phyloP scores from a whole-genome alignment of 176 grass and related monocot species.

The Aegilops speltoides region DNA sequence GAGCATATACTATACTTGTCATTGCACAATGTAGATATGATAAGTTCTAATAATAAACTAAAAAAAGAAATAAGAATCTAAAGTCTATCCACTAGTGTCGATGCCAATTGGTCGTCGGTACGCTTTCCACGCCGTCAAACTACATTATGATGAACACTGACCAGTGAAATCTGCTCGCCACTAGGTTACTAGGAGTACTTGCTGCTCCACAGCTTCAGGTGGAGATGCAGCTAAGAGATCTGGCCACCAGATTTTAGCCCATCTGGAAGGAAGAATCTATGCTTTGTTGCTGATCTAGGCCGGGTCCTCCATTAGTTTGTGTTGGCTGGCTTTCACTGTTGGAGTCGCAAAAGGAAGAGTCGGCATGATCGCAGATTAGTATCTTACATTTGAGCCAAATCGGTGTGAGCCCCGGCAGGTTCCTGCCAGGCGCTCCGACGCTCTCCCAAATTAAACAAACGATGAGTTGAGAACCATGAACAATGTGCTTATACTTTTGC shows the following conservation, averaged over 20 bases:
- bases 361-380: slow-evolving; percentile 7
- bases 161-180: slow-evolving; percentile 43
- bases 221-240: slow-evolving; percentile 17
- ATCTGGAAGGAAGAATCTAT: slow-evolving; percentile 14
- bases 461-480: not conserved
- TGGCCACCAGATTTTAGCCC: not conserved
- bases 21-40: not conserved
- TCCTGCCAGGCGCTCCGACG: not conserved
- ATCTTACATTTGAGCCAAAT: slow-evolving; percentile 18
- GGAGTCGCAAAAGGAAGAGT: not conserved
- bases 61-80: slow-evolving; percentile 1
- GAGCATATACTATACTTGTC: not conserved
- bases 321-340: slow-evolving; percentile 35
- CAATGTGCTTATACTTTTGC: not conserved
- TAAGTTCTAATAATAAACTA: not conserved
- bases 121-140: slow-evolving; percentile 2
- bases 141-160: slow-evolving; percentile 7
- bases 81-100: not conserved
- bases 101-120: not conserved
- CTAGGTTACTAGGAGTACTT: not conserved
- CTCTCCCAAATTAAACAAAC: not conserved
- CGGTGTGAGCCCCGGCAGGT: not conserved
- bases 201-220: slow-evolving; percentile 22
- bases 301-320: slow-evolving; percentile 42
- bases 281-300: slow-evolving; percentile 32